Percentiles rank a stretch among this genome's conserved stretches.
phyloP scores from a whole-genome alignment of 2,329 filamentous ascomycete genomes.

The Cladosporium sp. region DNA sequence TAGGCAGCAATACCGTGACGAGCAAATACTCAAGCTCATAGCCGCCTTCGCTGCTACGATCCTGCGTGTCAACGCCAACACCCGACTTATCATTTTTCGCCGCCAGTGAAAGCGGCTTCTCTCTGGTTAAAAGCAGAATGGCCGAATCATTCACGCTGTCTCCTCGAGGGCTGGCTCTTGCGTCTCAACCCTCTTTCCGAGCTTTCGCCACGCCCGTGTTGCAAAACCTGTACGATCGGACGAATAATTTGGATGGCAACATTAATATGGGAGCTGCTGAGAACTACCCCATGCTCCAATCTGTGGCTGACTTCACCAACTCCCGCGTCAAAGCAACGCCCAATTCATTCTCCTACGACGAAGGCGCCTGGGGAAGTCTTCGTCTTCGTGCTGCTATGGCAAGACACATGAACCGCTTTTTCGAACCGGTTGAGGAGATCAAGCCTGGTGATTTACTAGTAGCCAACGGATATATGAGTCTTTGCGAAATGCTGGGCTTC shows the following conservation, averaged over 20 bases:
- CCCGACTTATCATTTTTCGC: too few relatives aligned
- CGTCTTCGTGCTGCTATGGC: slow-evolving; percentile 38
- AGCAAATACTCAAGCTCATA: too few relatives aligned
- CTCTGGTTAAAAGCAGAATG: neutral
- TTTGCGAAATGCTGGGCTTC: slow-evolving; percentile 40
- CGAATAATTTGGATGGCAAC: slow-evolving; percentile 25
- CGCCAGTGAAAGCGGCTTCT: too few relatives aligned
- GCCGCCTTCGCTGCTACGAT: too few relatives aligned
- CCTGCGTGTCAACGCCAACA: too few relatives aligned
- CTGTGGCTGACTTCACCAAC: slow-evolving; percentile 9
- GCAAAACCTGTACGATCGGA: slow-evolving; percentile 19
- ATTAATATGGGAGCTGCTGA: slow-evolving; percentile 28
- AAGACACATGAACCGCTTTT: slow-evolving; percentile 36
- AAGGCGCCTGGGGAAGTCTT: slow-evolving; percentile 32
- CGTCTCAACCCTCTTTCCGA: slow-evolving; percentile 10
- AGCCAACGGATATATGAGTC: slow-evolving; percentile 37
- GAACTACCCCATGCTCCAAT: slow-evolving; percentile 19
- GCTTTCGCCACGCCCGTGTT: slow-evolving; percentile 16
- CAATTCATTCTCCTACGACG: slow-evolving; percentile 31
- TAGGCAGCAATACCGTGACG: too few relatives aligned
- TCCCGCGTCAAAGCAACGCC: neutral
- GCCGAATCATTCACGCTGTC: slow-evolving; percentile 2
- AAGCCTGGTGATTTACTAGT: slow-evolving; percentile 34
- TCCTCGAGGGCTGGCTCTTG: slow-evolving; percentile 3
- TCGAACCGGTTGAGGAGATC: slow-evolving; percentile 33